These are phyloP conservation scores for Fusarium begoniae DNA, from an alignment of 2,329 filamentous ascomycete genomes.

Conservation along the genomic window DNA sequence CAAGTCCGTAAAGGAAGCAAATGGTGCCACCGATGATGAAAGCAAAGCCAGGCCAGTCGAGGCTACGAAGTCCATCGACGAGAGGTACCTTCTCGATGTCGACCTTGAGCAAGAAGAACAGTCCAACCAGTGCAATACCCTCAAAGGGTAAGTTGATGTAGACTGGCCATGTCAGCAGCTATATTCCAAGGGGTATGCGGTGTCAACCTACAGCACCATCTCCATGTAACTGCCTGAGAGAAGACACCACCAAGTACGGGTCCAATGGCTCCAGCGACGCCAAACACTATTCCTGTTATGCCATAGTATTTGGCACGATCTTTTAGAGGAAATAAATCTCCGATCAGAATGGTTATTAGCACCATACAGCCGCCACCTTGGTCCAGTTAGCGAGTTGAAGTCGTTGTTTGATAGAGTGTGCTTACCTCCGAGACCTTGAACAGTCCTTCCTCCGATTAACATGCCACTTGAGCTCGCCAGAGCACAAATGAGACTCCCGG, in stretches of 20 bases:
- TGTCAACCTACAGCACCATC: slow-evolving; percentile 63
- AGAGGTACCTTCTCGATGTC: slow-evolving; percentile 74
- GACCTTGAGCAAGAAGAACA: slow-evolving; percentile 71
- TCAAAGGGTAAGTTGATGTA: slow-evolving; percentile 68
- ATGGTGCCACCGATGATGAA: slow-evolving; percentile 80
- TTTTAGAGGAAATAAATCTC: slow-evolving; percentile 62
- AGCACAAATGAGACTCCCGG: slow-evolving; percentile 63
- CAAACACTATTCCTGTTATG: slow-evolving; percentile 65
- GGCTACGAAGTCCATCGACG: slow-evolving; percentile 67
- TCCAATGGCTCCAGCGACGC: slow-evolving; percentile 70
- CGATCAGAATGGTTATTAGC: slow-evolving; percentile 49
- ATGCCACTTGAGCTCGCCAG: slow-evolving; percentile 53
- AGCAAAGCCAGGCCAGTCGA: slow-evolving; percentile 65
- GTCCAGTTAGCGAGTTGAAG: neutral
- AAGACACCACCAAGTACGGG: slow-evolving; percentile 74
- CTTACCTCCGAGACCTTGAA: slow-evolving; percentile 33
- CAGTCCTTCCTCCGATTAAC: slow-evolving; percentile 58
- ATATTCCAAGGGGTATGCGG: accelerated
- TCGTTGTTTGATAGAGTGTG: neutral
- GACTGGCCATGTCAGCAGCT: slow-evolving; percentile 40
- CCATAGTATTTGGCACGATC: slow-evolving; percentile 61
- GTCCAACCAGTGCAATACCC: slow-evolving; percentile 55
- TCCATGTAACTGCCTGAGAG: slow-evolving; percentile 68
- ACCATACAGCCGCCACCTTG: slow-evolving; percentile 32
- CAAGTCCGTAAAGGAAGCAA: slow-evolving; percentile 86